phyloP scores from a whole-genome alignment of 129 eudicot genomes.

The Erigeron canadensis region DNA sequence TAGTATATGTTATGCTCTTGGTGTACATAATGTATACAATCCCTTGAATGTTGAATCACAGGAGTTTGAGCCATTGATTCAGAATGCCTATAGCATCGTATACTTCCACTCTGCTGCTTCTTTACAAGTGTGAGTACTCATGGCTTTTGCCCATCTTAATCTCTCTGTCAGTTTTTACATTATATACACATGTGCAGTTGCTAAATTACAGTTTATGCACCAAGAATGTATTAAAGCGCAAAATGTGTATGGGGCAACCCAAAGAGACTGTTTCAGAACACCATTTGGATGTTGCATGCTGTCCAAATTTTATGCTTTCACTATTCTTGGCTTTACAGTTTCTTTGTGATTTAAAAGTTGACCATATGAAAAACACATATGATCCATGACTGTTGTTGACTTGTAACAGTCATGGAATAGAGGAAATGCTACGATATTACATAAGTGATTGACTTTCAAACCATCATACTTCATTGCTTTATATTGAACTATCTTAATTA shows the following conservation, averaged over 20 bases:
- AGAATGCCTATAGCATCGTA: conserved; percentile 84
- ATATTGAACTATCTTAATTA: conserved; percentile 4
- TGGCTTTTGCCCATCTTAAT: neutral
- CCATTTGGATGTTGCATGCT: neutral
- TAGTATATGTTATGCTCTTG: neutral
- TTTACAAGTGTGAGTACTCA: conserved; percentile 66
- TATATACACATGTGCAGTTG: neutral
- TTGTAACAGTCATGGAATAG: neutral
- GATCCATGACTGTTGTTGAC: neutral
- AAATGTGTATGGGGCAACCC: neutral
- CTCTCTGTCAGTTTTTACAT: neutral
- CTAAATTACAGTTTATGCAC: neutral
- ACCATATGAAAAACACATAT: neutral
- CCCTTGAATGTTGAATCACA: conserved; percentile 33
- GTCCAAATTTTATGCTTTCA: neutral
- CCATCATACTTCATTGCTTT: neutral
- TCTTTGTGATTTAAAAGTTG: neutral
- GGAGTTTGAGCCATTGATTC: conserved; percentile 98
- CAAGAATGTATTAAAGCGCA: neutral
- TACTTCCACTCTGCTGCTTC: conserved; percentile 98
- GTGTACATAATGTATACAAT: neutral
- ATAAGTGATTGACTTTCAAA: neutral
- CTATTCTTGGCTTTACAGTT: neutral
- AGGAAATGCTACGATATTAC: neutral
- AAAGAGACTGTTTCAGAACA: neutral